These are phyloP conservation scores for Chlorella sp. DNA, from an alignment of 139 green algal species.

Conservation along the genomic window DNA sequence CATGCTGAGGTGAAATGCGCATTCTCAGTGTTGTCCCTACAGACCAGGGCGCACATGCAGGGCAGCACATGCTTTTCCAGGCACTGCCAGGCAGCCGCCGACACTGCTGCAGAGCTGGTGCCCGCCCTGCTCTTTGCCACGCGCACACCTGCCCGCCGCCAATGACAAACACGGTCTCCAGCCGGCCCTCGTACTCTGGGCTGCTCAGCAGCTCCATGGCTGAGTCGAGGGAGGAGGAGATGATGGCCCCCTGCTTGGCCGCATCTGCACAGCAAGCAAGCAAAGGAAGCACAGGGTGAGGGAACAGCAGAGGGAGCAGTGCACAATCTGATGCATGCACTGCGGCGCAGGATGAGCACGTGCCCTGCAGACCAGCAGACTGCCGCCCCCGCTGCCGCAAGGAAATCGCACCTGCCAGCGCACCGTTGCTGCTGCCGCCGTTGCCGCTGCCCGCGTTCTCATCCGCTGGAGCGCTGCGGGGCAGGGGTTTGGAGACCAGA, in stretches of 20 bases:
- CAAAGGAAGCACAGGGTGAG: too few relatives aligned
- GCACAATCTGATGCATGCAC: too few relatives aligned
- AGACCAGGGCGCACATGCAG: too few relatives aligned
- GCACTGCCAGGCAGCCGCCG: too few relatives aligned
- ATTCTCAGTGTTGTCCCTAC: too few relatives aligned
- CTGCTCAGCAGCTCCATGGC: conserved; percentile 77
- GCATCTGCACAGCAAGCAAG: conserved; percentile 23
- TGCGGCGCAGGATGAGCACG: too few relatives aligned
- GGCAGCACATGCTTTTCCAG: too few relatives aligned
- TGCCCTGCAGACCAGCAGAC: too few relatives aligned
- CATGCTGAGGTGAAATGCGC: too few relatives aligned
- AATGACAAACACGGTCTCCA: conserved; percentile 97
- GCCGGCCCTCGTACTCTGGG: conserved; percentile 22
- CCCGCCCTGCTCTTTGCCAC: too few relatives aligned
- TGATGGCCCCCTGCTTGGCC: conserved; percentile 59
- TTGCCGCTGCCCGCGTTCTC: conserved; percentile 26
- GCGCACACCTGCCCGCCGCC: conserved; percentile 86
- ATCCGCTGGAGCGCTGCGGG: conserved; percentile 7
- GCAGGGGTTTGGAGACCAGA: not conserved
- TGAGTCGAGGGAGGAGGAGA: conserved; percentile 71
- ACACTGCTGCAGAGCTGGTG: too few relatives aligned
- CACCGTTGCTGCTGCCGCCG: conserved; percentile 31
- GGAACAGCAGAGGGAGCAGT: too few relatives aligned
- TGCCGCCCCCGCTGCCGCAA: not conserved
- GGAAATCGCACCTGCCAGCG: conserved; percentile 1